Evolutionary conservation across 192 early-diverging fungal genomes (phyloP).

Genomic region (Mortierella hygrophila): DNA sequence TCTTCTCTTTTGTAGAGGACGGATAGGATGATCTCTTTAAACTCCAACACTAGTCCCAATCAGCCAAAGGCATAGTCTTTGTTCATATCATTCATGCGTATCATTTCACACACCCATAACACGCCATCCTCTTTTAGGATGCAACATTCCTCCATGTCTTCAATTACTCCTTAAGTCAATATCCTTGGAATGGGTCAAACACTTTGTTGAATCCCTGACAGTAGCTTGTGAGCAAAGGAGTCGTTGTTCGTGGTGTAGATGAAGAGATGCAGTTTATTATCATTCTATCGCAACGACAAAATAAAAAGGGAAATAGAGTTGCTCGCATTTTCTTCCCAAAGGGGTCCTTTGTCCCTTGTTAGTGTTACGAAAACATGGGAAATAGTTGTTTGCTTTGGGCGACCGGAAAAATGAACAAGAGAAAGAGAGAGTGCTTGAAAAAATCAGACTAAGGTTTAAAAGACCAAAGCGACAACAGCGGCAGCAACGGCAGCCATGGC

Average conservation of each 20-base stretch:
- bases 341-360: not conserved
- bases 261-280: slow-evolving; percentile 1
- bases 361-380: not conserved
- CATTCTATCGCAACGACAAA: not conserved
- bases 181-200: not conserved
- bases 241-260: not conserved
- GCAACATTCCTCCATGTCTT: not conserved
- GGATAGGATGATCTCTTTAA: not conserved
- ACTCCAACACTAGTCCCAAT: not conserved
- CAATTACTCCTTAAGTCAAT: no score
- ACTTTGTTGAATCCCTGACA: not conserved
- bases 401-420: not conserved
- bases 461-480: slow-evolving; percentile 18
- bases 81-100: not conserved
- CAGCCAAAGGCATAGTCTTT: not conserved
- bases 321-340: not conserved
- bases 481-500: slow-evolving; percentile 14
- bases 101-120: not conserved
- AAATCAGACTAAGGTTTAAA: not conserved
- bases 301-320: not conserved
- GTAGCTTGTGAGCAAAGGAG: not conserved
- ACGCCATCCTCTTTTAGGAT: not conserved
- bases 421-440: no score
- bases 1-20: no score
- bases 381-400: not conserved